Evolutionary conservation across 148 eudicot species (phyloP).

Genomic region (Spergularia bocconei): DNA sequence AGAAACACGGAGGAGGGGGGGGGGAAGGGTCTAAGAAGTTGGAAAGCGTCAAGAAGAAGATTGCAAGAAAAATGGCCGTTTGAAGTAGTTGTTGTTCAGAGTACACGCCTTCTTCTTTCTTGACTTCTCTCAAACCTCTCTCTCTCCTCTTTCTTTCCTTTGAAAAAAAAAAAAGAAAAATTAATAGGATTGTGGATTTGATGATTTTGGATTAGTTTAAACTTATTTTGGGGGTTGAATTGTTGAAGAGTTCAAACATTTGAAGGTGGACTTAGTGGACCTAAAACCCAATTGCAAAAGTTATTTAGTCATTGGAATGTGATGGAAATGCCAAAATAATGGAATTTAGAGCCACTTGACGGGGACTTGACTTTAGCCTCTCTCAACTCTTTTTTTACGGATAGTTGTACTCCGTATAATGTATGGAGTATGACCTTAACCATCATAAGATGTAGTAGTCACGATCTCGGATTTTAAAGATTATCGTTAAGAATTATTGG

Average conservation of each 20-base stretch:
- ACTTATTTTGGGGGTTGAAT: background rate
- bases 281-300: background rate
- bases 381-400: no score
- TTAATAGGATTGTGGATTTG: background rate
- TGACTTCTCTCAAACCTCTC: background rate
- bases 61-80: conserved; percentile 19
- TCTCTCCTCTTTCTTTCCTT: no score
- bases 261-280: conserved; percentile 15
- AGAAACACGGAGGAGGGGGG: background rate
- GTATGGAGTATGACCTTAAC: no score
- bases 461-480: no score
- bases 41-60: conserved; percentile 15
- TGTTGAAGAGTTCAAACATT: conserved; percentile 21
- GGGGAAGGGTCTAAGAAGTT: background rate
- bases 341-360: background rate
- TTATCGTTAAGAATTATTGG: no score
- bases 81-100: background rate
- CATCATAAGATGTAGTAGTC: no score
- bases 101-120: background rate
- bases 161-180: no score
- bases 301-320: background rate
- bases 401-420: no score
- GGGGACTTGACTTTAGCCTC: no score
- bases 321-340: background rate
- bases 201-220: background rate